These are phyloP conservation scores for Micromonas commoda DNA, from an alignment of 139 green algal genomes.

Conservation along the genomic window DNA sequence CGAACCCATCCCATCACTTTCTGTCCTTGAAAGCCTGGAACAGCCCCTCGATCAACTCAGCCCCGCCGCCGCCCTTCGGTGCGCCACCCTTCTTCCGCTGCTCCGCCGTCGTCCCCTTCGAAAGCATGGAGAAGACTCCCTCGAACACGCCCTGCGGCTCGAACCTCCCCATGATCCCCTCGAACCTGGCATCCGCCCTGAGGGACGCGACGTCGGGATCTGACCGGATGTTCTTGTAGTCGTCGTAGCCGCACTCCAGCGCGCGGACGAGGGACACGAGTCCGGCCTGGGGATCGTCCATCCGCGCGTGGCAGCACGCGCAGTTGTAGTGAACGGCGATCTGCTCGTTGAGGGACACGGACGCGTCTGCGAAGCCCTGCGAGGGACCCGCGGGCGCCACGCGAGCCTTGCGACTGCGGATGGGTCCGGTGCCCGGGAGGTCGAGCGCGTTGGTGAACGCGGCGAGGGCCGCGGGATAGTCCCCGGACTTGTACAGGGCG, in stretches of 20 bases:
- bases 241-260: conserved; percentile 5
- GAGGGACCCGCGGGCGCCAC: conserved; percentile 5
- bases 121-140: background rate
- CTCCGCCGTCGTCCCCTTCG: background rate
- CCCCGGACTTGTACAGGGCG: background rate
- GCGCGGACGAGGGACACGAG: background rate
- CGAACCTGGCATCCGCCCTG: conserved; percentile 2
- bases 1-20: background rate
- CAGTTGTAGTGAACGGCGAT: conserved; percentile 7
- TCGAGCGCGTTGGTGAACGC: background rate
- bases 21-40: background rate
- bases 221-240: background rate
- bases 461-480: background rate
- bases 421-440: conserved; percentile 4
- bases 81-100: background rate
- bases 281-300: background rate
- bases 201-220: conserved; percentile 4
- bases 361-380: background rate
- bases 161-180: conserved; percentile 11
- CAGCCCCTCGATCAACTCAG: background rate
- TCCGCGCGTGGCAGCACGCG: conserved; percentile 17
- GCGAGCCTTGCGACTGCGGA: background rate
- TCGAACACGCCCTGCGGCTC: background rate
- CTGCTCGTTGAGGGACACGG: background rate
- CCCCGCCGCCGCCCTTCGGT: too few species aligned